Percentiles rank a stretch among this genome's conserved stretches.
phyloP scores from a whole-genome alignment of 1,284 basidiomycete genomes.

The Ganoderma meredithae region DNA sequence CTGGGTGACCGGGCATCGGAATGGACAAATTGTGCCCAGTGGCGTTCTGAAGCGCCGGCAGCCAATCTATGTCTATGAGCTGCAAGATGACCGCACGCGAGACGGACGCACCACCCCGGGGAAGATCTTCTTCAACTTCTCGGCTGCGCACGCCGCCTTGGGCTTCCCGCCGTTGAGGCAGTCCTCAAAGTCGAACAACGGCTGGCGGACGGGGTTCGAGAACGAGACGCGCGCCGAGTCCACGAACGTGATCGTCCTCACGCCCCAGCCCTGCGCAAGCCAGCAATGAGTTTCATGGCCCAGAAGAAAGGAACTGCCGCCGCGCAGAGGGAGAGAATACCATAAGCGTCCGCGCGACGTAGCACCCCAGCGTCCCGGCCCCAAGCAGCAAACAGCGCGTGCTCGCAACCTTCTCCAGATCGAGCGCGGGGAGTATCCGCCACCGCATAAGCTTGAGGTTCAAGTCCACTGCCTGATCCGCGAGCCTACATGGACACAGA shows the following conservation, averaged over 20 bases:
- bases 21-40: conserved; percentile 80
- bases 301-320: background rate
- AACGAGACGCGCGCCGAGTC: conserved; percentile 93
- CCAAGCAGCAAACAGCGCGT: conserved; percentile 90
- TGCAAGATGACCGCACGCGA: background rate
- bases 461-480: conserved; percentile 95
- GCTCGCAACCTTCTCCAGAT: conserved; percentile 86
- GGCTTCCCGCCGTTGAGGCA: conserved; percentile 93
- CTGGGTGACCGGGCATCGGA: conserved; percentile 98
- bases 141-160: conserved; percentile 93
- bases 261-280: conserved; percentile 88
- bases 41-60: conserved; percentile 65
- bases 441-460: conserved; percentile 99
- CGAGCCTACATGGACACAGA: conserved; percentile 60
- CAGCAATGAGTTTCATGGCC: background rate
- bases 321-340: conserved; percentile 48
- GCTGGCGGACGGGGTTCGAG: conserved; percentile 97
- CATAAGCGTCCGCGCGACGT: conserved; percentile 91
- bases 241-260: conserved; percentile 91
- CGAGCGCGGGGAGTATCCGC: conserved; percentile 91
- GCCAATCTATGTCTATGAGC: background rate
- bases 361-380: conserved; percentile 96
- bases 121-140: conserved; percentile 87
- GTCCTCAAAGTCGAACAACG: conserved; percentile 94
- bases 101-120: conserved; percentile 82